Evolutionary conservation across 257 asterid genomes (phyloP).

Genomic region (Ehretia macrophylla): DNA sequence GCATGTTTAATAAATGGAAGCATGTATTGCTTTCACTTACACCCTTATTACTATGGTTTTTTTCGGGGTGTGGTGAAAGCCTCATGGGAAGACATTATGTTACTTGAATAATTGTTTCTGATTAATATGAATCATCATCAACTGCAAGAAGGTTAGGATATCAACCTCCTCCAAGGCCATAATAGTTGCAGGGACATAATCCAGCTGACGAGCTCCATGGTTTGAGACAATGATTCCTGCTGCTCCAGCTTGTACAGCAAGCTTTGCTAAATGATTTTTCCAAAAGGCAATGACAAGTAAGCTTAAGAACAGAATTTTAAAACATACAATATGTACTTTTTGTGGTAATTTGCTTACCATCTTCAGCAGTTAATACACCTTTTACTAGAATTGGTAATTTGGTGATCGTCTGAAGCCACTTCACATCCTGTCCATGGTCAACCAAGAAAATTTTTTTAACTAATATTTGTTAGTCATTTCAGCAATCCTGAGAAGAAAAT

Average conservation of each 20-base stretch:
- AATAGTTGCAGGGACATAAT: slow-evolving; percentile 66
- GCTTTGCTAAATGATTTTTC: slow-evolving; percentile 33
- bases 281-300: not conserved
- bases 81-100: too few relatives aligned
- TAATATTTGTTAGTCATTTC: not conserved
- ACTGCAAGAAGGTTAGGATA: not conserved
- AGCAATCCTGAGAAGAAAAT: not conserved
- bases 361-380: slow-evolving; percentile 82
- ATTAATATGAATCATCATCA: too few relatives aligned
- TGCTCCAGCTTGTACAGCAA: slow-evolving; percentile 60
- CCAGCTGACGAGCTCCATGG: slow-evolving; percentile 91
- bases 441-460: not conserved
- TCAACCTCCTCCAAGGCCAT: slow-evolving; percentile 71
- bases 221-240: slow-evolving; percentile 83
- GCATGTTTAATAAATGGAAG: too few relatives aligned
- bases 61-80: too few relatives aligned
- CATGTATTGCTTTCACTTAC: too few relatives aligned
- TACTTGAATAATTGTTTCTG: too few relatives aligned
- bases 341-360: slow-evolving; percentile 38
- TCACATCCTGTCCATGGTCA: slow-evolving; percentile 48
- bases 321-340: not conserved
- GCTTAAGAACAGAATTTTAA: not conserved
- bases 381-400: slow-evolving; percentile 66
- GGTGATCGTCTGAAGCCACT: slow-evolving; percentile 83
- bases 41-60: too few relatives aligned